phyloP scores from a whole-genome alignment of 305 asterid species.

The Coffea humblotiana region DNA sequence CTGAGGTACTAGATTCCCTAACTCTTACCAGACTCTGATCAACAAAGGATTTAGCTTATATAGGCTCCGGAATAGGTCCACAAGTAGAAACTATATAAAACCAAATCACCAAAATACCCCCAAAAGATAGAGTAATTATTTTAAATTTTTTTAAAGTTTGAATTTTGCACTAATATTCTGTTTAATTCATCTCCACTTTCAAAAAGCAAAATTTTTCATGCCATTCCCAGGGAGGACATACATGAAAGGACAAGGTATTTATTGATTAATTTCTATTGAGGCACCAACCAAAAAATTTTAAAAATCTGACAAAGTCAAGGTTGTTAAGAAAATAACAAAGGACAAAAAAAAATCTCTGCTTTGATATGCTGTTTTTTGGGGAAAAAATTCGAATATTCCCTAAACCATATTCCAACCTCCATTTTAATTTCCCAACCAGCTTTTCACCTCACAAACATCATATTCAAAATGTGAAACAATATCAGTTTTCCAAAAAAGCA shows the following conservation, averaged over 20 bases:
- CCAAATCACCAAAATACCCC: not conserved
- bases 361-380: too few relatives aligned
- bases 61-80: not conserved
- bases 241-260: not conserved
- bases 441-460: too few relatives aligned
- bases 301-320: not conserved
- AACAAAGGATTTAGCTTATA: not conserved
- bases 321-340: not conserved
- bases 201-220: not conserved
- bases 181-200: not conserved
- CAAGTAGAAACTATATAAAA: not conserved
- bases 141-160: too few relatives aligned
- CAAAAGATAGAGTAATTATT: not conserved
- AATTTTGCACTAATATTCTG: too few relatives aligned
- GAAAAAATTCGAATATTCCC: too few relatives aligned
- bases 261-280: not conserved
- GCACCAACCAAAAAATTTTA: not conserved
- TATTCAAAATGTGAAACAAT: too few relatives aligned
- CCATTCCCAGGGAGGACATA: not conserved
- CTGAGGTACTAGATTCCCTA: not conserved
- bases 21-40: not conserved
- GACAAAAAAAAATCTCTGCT: not conserved
- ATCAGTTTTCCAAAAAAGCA: too few relatives aligned
- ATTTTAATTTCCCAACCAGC: too few relatives aligned
- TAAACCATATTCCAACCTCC: too few relatives aligned